Evolutionary conservation across 2,329 filamentous ascomycete species (phyloP).

Genomic region (Aspergillus brasiliensis): DNA sequence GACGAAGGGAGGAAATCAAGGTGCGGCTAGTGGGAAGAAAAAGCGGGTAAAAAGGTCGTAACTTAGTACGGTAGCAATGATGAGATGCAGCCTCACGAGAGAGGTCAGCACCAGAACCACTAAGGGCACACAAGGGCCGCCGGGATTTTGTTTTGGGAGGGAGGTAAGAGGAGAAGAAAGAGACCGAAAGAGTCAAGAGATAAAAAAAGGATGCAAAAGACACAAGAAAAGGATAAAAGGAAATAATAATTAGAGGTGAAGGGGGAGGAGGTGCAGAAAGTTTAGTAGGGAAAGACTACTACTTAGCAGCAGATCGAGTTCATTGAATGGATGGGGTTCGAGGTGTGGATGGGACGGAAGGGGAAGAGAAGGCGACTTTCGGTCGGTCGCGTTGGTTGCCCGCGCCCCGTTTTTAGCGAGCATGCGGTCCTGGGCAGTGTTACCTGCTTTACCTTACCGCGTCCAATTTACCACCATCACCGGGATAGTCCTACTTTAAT

Average conservation of each 20-base stretch:
- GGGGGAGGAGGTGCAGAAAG: slow-evolving; percentile 15
- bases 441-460: not conserved
- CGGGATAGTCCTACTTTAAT: too few species aligned
- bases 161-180: slow-evolving; percentile 19
- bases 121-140: slow-evolving; percentile 35
- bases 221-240: slow-evolving; percentile 19
- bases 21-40: slow-evolving; percentile 34
- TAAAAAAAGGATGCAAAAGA: slow-evolving; percentile 14
- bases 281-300: slow-evolving; percentile 11
- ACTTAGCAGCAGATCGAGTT: slow-evolving; percentile 7
- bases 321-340: slow-evolving; percentile 7
- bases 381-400: slow-evolving; percentile 9
- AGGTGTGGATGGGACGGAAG: not conserved
- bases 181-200: slow-evolving; percentile 14
- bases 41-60: slow-evolving; percentile 29
- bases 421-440: not conserved
- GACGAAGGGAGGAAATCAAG: slow-evolving; percentile 32
- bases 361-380: slow-evolving; percentile 10
- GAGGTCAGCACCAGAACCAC: slow-evolving; percentile 40
- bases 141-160: slow-evolving; percentile 22
- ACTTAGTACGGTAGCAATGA: slow-evolving; percentile 31
- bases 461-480: not conserved
- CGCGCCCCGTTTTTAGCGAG: slow-evolving; percentile 6
- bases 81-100: slow-evolving; percentile 41
- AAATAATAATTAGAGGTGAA: slow-evolving; percentile 19